Evolutionary conservation across 805 yeast genomes (phyloP), one percentile per base, ranked within the genome.

Genomic region (Peterozyma xylosa): DNA sequence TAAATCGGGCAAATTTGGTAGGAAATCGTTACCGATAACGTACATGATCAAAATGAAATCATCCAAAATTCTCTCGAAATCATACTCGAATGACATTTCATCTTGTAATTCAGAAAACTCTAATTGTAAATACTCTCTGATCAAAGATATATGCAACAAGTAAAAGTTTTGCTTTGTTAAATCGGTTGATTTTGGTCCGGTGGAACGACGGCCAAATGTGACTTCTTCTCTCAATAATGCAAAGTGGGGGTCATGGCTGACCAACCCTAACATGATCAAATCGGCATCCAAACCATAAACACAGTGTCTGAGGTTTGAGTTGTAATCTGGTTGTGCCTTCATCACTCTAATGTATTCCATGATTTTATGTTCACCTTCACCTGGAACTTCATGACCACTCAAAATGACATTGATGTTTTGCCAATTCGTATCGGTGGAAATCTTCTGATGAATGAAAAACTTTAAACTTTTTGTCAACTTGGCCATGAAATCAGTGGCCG

Each of bases 321-420:
- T 73, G 57, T 86, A 86, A 41, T 70, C 80, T 0, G 77, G 73
- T 55, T 80, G 82, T n/a, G 90, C 76, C 60, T 86, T 84, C 64
- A 80, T 73, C 37, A 77, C 67, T 65, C 97, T 80, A 51, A 91
- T 88, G 55, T 78, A 88, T 54, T 87, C 87, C 97, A 90, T 91
- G 53, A 91, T 89, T 59, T 91, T 91, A 66, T 91, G 98, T 67
- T 91, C 98, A 65, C 98, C 98, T 70, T 91, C 98, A 53, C 98
- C 98, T 3, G 98, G 98, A 15, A 87, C 97, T 62, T 90, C 96
- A 56, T 88, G 96, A 33, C 96, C 98, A 43, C 93, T 83, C 48
- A 91, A 72, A 30, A 91, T 71, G 48, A 91, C 74, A 43, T 85
- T 75, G 42, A 87, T 71, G 42, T 76, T 74, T 50, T 85, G 83